Evolutionary conservation across 768 basidiomycete species (phyloP), one percentile per base, ranked within the genome.

Genomic region (Pisolithus sp.): DNA sequence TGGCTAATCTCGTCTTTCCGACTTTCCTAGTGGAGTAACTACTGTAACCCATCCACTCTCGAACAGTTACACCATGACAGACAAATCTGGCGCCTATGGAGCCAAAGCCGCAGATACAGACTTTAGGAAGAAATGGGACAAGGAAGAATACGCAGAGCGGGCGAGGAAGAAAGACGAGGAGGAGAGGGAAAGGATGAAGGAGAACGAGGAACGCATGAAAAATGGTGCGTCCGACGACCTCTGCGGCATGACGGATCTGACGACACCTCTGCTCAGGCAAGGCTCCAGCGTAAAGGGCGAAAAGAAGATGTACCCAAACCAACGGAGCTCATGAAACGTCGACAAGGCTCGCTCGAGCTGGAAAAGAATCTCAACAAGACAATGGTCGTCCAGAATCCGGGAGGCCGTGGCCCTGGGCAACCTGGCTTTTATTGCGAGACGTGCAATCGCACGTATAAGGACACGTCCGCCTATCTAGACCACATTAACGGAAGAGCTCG

Each of bases 361-460:
- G 92, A 96, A 61, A 96, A 94, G 75, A 96, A 98, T 69, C 77
- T 97, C 31, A 80, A 80, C 61, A 98, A 97, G 78, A 95, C 89
- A 0, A 89, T 94, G 79, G 86, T 99, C 53, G 93, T 99, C 10
- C 84, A 90, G 61, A 85, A 86, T 63, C 80, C 83, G 2, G 81
- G 86, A 37, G 89, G 82, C 17, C 78, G 82, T 56, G 94, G 94
- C 1, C 80, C 93, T 17, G 93, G 94, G 4, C 86, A 93, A 56
- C 93, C 93, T 21, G 93, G 93, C 0, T 99, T 96, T 71, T 87
- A 80, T 69, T 99, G 96, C 63, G 93, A 95, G 63, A 71, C 86
- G 8, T 99, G 96, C 67, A 86, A 81, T 59, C 76, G 92, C 58
- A 95, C 87, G 15, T 89, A 92, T 71, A 96, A 95, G 68, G 96